These are phyloP conservation scores for Myxozyma neotropica DNA, from an alignment of 805 yeast genomes.

Conservation along the genomic window DNA sequence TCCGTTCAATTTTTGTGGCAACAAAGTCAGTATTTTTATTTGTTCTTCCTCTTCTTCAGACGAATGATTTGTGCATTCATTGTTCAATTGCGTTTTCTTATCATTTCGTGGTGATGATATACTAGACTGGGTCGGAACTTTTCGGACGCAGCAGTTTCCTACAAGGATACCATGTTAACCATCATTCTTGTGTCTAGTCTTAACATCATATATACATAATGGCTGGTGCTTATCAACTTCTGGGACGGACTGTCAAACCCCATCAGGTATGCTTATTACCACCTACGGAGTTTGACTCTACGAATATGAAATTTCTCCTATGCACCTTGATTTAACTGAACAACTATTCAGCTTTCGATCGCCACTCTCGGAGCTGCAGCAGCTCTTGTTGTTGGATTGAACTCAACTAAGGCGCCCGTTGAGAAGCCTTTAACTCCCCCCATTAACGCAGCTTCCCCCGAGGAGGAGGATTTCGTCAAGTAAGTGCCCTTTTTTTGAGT, in stretches of 20 bases:
- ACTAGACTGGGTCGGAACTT: no score
- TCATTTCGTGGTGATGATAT: no score
- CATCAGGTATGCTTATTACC: conserved; percentile 57
- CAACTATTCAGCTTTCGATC: conserved; percentile 58
- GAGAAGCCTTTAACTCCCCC: conserved; percentile 65
- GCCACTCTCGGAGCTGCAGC: conserved; percentile 72
- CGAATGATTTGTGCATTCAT: neutral
- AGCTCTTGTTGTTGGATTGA: conserved; percentile 68
- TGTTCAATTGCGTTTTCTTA: neutral
- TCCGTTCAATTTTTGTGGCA: neutral
- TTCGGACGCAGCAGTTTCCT: no score
- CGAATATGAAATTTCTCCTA: neutral
- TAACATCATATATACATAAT: conserved; percentile 5
- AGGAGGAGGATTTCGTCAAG: conserved; percentile 81
- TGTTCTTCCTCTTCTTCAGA: neutral
- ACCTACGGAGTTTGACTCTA: neutral
- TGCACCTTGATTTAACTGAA: neutral
- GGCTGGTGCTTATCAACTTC: conserved; percentile 71
- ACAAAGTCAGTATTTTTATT: neutral
- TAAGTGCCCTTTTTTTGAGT: conserved; percentile 30
- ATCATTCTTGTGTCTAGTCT: neutral
- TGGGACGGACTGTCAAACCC: conserved; percentile 83
- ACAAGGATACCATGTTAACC: no score
- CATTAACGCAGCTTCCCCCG: conserved; percentile 76
- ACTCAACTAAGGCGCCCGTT: conserved; percentile 50